Evolutionary conservation across 176 grass and related monocot species (phyloP).

Genomic region (Zea luxurians): DNA sequence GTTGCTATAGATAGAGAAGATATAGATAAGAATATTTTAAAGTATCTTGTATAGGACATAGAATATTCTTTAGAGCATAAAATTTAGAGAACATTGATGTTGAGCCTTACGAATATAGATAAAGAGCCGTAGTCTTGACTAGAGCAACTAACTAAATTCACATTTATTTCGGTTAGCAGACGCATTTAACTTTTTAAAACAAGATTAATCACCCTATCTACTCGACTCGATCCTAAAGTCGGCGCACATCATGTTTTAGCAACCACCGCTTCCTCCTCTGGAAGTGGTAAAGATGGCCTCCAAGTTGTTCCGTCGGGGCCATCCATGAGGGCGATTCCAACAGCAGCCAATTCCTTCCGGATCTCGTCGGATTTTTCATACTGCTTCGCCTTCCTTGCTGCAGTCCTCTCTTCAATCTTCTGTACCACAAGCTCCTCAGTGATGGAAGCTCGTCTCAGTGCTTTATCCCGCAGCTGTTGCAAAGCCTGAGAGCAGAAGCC

Average conservation of each 20-base stretch:
- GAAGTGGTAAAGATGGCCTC: constrained; percentile 58
- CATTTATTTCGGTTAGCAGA: no score
- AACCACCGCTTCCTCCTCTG: constrained; percentile 31
- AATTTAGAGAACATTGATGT: no score
- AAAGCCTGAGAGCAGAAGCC: constrained; percentile 46
- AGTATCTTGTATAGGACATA: no score
- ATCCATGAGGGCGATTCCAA: constrained; percentile 85
- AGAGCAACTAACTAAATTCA: no score
- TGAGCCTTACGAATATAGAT: no score
- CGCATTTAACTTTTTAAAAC: no score
- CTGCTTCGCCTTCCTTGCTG: constrained; percentile 72
- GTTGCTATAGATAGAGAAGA: no score
- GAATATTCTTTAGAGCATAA: no score
- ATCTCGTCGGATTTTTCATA: constrained; percentile 80
- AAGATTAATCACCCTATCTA: no score
- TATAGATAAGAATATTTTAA: no score
- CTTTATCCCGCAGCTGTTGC: constrained; percentile 71
- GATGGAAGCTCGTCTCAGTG: constrained; percentile 55
- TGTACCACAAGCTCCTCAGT: constrained; percentile 65
- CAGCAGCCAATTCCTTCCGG: constrained; percentile 59
- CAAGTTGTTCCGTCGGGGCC: constrained; percentile 68
- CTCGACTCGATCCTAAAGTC: no score
- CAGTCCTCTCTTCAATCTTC: constrained; percentile 77
- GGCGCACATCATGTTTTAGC: constrained; percentile 19
- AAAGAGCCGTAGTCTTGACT: no score